A percentile compares a stretch with the other conserved stretches of the same genome.
These are phyloP conservation scores for Candida sanyiensis DNA, from an alignment of 805 yeast genomes.

Conservation along the genomic window DNA sequence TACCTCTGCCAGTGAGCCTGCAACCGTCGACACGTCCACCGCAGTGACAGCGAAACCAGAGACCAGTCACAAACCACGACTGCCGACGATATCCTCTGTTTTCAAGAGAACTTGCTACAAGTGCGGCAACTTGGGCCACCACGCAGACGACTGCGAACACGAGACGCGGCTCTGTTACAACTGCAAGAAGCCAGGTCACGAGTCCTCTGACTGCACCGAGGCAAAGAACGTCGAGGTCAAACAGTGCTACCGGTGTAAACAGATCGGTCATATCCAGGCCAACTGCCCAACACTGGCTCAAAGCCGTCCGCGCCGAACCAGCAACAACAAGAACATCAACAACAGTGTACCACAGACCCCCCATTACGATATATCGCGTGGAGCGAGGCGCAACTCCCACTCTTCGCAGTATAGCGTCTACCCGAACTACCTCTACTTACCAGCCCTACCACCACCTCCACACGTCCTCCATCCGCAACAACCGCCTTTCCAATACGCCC, in stretches of 20 bases:
- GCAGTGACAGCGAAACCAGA: neutral
- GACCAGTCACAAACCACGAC: neutral
- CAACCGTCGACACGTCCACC: neutral
- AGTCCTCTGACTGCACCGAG: slow-evolving; percentile 23
- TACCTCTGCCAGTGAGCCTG: neutral
- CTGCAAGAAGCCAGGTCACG: slow-evolving; percentile 29
- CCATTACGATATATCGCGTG: too few species aligned
- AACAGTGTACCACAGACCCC: too few species aligned
- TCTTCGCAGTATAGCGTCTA: too few species aligned
- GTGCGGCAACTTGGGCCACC: slow-evolving; percentile 29
- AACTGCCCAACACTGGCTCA: slow-evolving; percentile 20
- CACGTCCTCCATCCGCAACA: too few species aligned
- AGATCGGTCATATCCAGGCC: slow-evolving; percentile 28
- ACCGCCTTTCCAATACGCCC: neutral
- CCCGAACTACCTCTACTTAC: neutral
- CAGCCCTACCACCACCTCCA: neutral
- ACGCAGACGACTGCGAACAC: slow-evolving; percentile 25
- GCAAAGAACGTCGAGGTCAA: slow-evolving; percentile 19
- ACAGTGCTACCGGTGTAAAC: slow-evolving; percentile 28
- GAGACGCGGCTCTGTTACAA: slow-evolving; percentile 27
- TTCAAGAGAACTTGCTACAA: slow-evolving; percentile 28
- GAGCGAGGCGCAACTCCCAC: too few species aligned
- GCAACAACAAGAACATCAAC: slow-evolving; percentile 2
- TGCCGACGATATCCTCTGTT: slow-evolving; percentile 17
- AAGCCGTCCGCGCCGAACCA: neutral